Evolutionary conservation across 768 basidiomycete species (phyloP).

Genomic region (Wakefieldia striispora): DNA sequence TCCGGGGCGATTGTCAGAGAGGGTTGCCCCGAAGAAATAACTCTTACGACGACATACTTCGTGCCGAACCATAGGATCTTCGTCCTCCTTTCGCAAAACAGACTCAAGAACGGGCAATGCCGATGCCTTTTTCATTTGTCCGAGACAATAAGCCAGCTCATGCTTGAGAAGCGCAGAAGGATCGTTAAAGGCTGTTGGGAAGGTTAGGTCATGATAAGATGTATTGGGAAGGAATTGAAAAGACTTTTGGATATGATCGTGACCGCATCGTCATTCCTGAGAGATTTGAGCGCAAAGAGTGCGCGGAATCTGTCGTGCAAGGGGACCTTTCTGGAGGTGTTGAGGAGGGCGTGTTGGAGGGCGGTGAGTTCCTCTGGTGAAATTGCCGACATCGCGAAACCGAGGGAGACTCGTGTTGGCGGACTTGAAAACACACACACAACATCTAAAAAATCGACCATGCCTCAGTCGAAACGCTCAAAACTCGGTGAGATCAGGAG

Average conservation of each 20-base stretch:
- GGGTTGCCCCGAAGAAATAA: neutral
- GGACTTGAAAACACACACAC: conserved; percentile 45
- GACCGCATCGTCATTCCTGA: conserved; percentile 77
- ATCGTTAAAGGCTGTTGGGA: conserved; percentile 70
- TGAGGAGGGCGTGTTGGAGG: conserved; percentile 78
- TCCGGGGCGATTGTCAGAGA: conserved; percentile 15
- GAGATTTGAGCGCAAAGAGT: conserved; percentile 86
- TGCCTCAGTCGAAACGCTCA: conserved; percentile 88
- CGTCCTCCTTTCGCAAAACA: conserved; percentile 64
- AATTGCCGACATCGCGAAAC: conserved; percentile 31
- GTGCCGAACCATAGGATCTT: conserved; percentile 97
- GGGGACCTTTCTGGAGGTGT: conserved; percentile 64
- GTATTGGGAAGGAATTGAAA: conserved; percentile 10
- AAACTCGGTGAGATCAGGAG: conserved; percentile 68
- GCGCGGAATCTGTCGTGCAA: conserved; percentile 89
- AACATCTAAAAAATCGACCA: conserved; percentile 31
- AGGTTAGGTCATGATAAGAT: neutral
- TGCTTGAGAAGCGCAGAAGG: conserved; percentile 91
- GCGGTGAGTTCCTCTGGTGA: conserved; percentile 55
- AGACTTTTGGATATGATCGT: conserved; percentile 82
- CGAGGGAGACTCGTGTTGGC: conserved; percentile 36
- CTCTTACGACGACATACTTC: conserved; percentile 55
- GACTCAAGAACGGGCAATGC: conserved; percentile 80
- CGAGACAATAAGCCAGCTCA: conserved; percentile 95
- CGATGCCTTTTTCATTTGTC: conserved; percentile 73